Evolutionary conservation across 2,329 filamentous ascomycete species (phyloP).

Genomic region (Fonsecaea nubica): DNA sequence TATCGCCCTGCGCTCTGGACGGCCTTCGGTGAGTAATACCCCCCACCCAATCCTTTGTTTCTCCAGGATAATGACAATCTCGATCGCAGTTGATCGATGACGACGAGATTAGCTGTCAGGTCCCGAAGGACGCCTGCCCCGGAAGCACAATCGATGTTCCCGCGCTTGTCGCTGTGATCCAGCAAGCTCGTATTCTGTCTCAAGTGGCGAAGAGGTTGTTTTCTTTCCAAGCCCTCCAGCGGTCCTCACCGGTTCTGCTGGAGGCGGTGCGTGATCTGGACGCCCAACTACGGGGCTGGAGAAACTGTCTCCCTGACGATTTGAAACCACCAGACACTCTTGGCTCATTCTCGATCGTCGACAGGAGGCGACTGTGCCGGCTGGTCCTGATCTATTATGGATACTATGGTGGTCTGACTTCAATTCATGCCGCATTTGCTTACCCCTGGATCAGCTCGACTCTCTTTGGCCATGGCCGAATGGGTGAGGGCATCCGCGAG

Average conservation of each 20-base stretch:
- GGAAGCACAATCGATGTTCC: conserved; percentile 1
- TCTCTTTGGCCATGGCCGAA: no score
- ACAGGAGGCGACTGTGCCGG: not conserved
- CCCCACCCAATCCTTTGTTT: not conserved
- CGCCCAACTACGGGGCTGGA: not conserved
- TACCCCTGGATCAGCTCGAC: conserved; percentile 13
- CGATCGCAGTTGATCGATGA: conserved; percentile 15
- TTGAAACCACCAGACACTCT: not conserved
- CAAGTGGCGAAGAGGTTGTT: not conserved
- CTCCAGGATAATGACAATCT: not conserved
- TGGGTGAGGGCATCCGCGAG: no score
- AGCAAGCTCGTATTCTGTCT: not conserved
- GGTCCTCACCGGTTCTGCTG: not conserved
- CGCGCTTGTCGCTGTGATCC: not conserved
- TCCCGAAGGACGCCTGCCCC: not conserved
- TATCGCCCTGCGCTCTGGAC: conserved; percentile 5
- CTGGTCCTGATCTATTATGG: not conserved
- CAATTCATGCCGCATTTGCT: conserved; percentile 9
- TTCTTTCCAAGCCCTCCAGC: not conserved
- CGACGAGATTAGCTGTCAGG: conserved; percentile 15
- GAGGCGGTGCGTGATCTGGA: not conserved
- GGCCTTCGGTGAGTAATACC: conserved; percentile 7
- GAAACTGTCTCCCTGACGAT: not conserved
- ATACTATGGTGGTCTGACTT: conserved; percentile 13
- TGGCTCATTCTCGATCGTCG: not conserved